Conservation (phyloP, 257 asterid species). For the Ehretia macrophylla region DNA sequence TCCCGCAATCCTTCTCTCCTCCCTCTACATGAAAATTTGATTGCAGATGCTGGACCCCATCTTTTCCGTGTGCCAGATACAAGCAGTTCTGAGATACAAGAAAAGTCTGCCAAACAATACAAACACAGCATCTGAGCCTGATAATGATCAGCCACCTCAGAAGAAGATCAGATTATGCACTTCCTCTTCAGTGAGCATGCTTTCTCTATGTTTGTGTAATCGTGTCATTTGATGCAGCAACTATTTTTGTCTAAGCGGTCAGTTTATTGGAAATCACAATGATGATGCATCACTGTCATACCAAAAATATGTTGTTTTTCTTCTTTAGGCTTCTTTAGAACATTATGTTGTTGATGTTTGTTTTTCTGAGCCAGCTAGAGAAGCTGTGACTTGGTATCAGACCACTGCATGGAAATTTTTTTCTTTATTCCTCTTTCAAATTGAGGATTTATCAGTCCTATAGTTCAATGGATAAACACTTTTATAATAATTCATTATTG, state of each 20-base stretch:
- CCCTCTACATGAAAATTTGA: not conserved
- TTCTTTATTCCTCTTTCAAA: too few relatives aligned
- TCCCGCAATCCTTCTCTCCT: not conserved
- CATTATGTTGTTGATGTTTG: too few relatives aligned
- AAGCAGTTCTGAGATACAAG: constrained; percentile 45
- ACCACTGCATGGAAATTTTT: too few relatives aligned
- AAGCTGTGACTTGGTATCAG: too few relatives aligned
- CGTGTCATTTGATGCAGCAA: not conserved
- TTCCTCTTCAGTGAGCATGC: constrained; percentile 39
- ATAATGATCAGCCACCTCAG: constrained; percentile 23
- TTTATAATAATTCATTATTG: too few relatives aligned
- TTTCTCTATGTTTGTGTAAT: not conserved
- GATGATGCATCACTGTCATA: too few relatives aligned
- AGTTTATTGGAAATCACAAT: too few relatives aligned
- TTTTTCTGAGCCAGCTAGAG: too few relatives aligned
- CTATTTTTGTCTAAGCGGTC: not conserved
- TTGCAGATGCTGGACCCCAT: constrained; percentile 59
- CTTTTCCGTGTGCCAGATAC: constrained; percentile 44
- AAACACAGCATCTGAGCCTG: constrained; percentile 18
- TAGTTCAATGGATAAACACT: too few relatives aligned
- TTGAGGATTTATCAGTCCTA: too few relatives aligned
- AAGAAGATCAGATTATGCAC: constrained; percentile 48
- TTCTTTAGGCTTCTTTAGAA: too few relatives aligned
- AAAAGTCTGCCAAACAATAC: constrained; percentile 30
- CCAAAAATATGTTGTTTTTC: too few relatives aligned